Base-by-base conservation (phyloP, 1,284 basidiomycete genomes). In the Meripilus lineatus region DNA sequence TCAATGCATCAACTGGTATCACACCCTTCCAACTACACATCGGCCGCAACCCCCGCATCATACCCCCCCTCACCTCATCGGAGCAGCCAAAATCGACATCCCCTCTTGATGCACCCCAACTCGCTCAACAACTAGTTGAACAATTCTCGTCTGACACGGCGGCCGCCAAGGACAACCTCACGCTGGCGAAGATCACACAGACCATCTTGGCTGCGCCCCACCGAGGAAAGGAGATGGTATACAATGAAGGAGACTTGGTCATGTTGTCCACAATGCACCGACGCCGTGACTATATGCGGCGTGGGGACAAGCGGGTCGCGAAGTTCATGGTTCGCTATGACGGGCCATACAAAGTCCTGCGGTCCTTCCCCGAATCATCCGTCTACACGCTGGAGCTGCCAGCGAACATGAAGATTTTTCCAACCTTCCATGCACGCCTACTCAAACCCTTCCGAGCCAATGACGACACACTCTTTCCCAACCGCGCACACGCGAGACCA, bases 21-120 rank as follows among this genome's bases (percentile, higher is more conserved):
- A 54, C 64, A 1, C 66, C 64, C 1, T 72, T 71, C 43, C 58
- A 66, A 30, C 47, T 71, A 2, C 66, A 63, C 42, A 53, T 57
- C 30, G 63, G 65, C 2, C 54, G 56, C 17, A 53, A 62, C 43
- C 55, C 52, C 21, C 32, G 45, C 0, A 43, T 49, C 20, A 36
- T 44, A 5, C 33, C 37, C 22, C 37, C 37, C 37, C 17, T 38
- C 17, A 21, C 28, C 8, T n/a, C 28, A 10, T n/a, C n/a, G 28
- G n/a, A 8, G 28, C 28, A 10, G 10, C 8, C 28, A 30, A n/a
- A n/a, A n/a, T n/a, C n/a, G n/a, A n/a, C n/a, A n/a, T n/a, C 28
- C 8, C 8, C 8, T n/a, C n/a, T n/a, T n/a, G n/a, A n/a, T n/a
- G n/a, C n/a, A n/a, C n/a, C n/a, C n/a, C n/a, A n/a, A n/a, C n/a